These are phyloP conservation scores for Hypomyces rosellus DNA, from an alignment of 2,329 filamentous ascomycete species.

Conservation along the genomic window DNA sequence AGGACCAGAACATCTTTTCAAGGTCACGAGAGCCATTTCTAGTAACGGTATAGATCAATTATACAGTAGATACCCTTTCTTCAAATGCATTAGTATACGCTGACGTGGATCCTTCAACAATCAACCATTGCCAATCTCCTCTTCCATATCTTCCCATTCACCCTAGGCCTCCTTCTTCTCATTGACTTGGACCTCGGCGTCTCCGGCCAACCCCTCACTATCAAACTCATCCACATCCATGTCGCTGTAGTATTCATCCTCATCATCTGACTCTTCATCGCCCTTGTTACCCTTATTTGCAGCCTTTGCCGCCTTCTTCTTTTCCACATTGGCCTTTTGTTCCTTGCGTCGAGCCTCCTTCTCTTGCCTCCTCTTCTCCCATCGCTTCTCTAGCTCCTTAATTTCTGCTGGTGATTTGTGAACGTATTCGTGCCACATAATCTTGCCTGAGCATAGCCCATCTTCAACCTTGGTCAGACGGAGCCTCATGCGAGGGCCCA, in stretches of 20 bases:
- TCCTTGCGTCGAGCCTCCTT: conserved; percentile 76
- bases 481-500: conserved; percentile 84
- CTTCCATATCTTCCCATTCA: conserved; percentile 42
- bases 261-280: conserved; percentile 32
- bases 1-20: too few relatives aligned
- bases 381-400: conserved; percentile 71
- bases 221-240: conserved; percentile 45
- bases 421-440: conserved; percentile 97
- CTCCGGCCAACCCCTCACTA: conserved; percentile 45
- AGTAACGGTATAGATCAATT: too few relatives aligned
- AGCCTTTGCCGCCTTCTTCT: conserved; percentile 56
- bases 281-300: conserved; percentile 34
- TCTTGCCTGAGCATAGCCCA: conserved; percentile 78
- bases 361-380: conserved; percentile 70
- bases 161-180: conserved; percentile 43
- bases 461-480: conserved; percentile 95
- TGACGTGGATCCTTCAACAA: not conserved
- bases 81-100: too few relatives aligned
- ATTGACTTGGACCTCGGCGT: conserved; percentile 43
- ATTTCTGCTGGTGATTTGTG: conserved; percentile 76
- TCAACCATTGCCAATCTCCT: conserved; percentile 10
- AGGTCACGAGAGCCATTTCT: too few relatives aligned
- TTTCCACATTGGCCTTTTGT: conserved; percentile 86
- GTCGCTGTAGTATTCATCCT: conserved; percentile 38
- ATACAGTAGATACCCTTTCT: too few relatives aligned